phyloP scores from a whole-genome alignment of 1,284 basidiomycete genomes.

The Cryptococcus sp. region DNA sequence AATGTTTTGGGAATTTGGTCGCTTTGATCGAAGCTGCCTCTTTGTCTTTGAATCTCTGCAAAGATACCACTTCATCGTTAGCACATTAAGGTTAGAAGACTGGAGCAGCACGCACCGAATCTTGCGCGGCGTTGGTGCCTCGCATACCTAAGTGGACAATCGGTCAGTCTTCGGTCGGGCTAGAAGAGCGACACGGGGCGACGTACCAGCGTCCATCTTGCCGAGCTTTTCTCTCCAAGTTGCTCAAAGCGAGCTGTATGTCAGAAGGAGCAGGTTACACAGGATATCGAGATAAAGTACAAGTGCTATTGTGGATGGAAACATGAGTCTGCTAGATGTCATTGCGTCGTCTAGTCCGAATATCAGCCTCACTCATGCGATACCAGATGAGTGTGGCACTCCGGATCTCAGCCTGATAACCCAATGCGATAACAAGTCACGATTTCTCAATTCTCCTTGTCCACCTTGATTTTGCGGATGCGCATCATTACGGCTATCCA shows the following conservation, averaged over 20 bases:
- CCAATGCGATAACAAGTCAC: no score
- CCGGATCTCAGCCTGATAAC: no score
- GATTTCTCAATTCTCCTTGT: no score
- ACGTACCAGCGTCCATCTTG: conserved; percentile 26
- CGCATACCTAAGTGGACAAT: conserved; percentile 32
- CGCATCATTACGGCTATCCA: no score
- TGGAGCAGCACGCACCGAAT: conserved; percentile 31
- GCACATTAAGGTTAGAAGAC: neutral
- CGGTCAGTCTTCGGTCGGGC: neutral
- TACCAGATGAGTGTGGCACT: no score
- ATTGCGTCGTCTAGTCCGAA: no score
- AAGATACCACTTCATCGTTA: neutral
- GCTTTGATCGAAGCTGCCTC: conserved; percentile 82
- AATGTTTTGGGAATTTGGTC: conserved; percentile 87
- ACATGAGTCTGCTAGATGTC: no score
- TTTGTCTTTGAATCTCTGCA: conserved; percentile 85
- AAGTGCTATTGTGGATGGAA: no score
- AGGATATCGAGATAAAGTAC: no score
- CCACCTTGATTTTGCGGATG: no score
- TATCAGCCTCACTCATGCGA: no score
- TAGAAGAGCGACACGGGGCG: neutral
- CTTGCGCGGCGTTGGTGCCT: conserved; percentile 44
- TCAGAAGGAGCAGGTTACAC: no score
- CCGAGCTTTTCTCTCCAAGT: neutral
- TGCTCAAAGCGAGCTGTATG: neutral